Base-by-base conservation (phyloP, 2,329 filamentous ascomycete genomes). In the Neofusicoccum parvum region DNA sequence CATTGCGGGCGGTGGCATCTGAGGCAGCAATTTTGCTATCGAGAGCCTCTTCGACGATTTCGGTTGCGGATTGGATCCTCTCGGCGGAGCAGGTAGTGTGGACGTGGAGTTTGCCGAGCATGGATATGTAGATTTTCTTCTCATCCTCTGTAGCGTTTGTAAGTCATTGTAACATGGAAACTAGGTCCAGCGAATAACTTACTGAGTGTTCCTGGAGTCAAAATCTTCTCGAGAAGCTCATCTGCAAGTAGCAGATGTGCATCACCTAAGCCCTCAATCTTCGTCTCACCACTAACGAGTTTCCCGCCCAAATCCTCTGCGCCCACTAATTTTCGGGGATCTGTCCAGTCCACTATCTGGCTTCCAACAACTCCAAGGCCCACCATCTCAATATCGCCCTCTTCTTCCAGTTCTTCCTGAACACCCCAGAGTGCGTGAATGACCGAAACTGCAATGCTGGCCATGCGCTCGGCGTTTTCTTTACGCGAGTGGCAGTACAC, bases 331-430 rank as follows among this genome's bases (percentile, higher is more conserved):
- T 96, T 94, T 58, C 94, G 85, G 43, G 94, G 93, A 76, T 98
- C 94, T 0, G 94, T 98, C 95, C 94, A 98, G 75, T 98, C 94
- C 0, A 94, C 87, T 7, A 98, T 81, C 72, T 93, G 94, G 3
- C 91, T 88, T 0, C 92, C 92, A 66, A 96, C 91, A 3, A 89
- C 87, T 49, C 87, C 85, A 69, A 96, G 85, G 70, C 89, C 88
- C 9, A 94, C 91, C 88, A 96, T 93, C 36, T 78, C 78, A 66
- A 91, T 90, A 43, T 87, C 87, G 11, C 91, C 87, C 59, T 92
- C 91, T 37, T 91, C 92, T 54, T 91, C 88, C 72, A 90, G 86
- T 7, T 87, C 86, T 54, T 88, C 86, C 2, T 83, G 82, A 36
- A 84, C 79, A 45, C 82, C 79, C 63, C 85, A 73, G 0, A 97